These are phyloP conservation scores for Diaporthe sp. DNA, from an alignment of 2,329 filamentous ascomycete species.

Conservation along the genomic window DNA sequence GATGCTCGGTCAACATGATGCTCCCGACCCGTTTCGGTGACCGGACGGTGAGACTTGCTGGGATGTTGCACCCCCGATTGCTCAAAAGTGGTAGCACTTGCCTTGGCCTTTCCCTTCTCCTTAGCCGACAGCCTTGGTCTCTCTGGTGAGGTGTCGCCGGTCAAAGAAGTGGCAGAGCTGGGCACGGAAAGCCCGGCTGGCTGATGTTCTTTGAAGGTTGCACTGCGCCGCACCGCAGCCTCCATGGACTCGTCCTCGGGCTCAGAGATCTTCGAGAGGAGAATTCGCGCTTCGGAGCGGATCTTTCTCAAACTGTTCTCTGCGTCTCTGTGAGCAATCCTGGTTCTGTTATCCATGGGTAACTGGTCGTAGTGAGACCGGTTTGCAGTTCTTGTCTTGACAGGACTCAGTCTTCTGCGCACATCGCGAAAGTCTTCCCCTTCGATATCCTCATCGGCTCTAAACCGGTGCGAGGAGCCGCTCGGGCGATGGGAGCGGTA, in stretches of 20 bases:
- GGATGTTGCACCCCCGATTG: background rate
- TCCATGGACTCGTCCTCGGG: conserved; percentile 9
- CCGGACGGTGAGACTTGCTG: background rate
- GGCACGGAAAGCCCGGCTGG: background rate
- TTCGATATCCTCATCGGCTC: background rate
- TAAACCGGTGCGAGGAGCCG: conserved; percentile 8
- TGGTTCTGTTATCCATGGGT: background rate
- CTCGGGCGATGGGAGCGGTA: conserved; percentile 15
- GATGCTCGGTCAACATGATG: background rate
- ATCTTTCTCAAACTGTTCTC: conserved; percentile 6
- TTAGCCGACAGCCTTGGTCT: background rate
- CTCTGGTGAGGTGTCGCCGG: background rate
- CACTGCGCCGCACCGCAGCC: background rate
- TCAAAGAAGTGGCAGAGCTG: background rate
- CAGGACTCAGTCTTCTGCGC: conserved; percentile 6
- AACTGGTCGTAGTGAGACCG: conserved; percentile 4
- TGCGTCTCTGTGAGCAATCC: background rate
- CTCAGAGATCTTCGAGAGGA: conserved; percentile 1
- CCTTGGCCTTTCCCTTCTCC: conserved; percentile 20
- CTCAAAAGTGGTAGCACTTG: background rate
- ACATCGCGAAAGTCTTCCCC: conserved; percentile 7
- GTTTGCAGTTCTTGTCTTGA: background rate
- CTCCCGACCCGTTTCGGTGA: background rate
- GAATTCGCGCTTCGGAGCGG: conserved; percentile 16
- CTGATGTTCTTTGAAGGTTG: background rate